A percentile compares a stretch with the other conserved stretches of the same genome.
Evolutionary conservation across 306 rosid genomes (phyloP).

Genomic region (Prosopis cineraria): DNA sequence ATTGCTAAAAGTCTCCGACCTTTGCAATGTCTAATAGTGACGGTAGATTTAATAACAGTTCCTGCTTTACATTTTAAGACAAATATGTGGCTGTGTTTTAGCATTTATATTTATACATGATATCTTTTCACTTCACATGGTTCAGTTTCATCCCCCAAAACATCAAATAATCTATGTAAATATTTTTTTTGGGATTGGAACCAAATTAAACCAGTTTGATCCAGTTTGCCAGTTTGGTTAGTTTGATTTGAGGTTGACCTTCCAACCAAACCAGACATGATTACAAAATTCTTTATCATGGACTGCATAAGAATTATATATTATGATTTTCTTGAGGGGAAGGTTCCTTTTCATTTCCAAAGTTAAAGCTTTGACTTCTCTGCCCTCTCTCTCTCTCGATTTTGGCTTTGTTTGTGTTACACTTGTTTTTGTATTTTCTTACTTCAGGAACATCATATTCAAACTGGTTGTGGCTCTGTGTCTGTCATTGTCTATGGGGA

Average conservation of each 20-base stretch:
- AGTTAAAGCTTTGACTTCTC: slow-evolving; percentile 17
- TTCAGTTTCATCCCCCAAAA: background rate
- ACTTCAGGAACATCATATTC: slow-evolving; percentile 73
- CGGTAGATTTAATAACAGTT: background rate
- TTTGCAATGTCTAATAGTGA: background rate
- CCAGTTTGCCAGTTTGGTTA: background rate
- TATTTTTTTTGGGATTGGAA: background rate
- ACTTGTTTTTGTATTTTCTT: slow-evolving; percentile 19
- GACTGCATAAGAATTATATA: slow-evolving; percentile 33
- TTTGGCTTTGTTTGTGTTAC: background rate
- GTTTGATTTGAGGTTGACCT: background rate
- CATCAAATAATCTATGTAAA: background rate
- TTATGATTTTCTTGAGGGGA: slow-evolving; percentile 35
- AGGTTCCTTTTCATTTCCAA: slow-evolving; percentile 13
- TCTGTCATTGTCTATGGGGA: slow-evolving; percentile 88
- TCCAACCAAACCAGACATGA: background rate
- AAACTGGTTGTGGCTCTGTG: slow-evolving; percentile 85
- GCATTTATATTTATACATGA: background rate
- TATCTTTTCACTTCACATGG: background rate
- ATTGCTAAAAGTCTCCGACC: background rate
- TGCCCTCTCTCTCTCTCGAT: background rate
- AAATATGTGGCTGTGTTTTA: background rate
- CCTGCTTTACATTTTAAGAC: background rate
- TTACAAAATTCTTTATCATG: background rate
- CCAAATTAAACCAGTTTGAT: background rate